phyloP scores from a whole-genome alignment of 768 basidiomycete genomes.

The Pholiota molesta region DNA sequence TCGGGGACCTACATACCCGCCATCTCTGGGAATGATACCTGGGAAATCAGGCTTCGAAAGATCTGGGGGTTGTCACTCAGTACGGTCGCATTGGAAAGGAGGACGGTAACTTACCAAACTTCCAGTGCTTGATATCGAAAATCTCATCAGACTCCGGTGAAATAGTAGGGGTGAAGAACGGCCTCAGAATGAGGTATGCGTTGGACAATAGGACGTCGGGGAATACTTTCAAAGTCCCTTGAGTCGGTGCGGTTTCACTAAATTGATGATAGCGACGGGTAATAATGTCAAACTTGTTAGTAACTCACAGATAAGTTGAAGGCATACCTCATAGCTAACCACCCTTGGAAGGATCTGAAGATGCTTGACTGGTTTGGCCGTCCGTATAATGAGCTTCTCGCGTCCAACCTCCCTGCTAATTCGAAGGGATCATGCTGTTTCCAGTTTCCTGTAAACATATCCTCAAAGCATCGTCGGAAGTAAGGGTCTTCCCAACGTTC shows the following conservation, averaged over 20 bases:
- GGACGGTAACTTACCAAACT: conserved; percentile 40
- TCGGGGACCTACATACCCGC: conserved; percentile 44
- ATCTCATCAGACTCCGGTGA: conserved; percentile 41
- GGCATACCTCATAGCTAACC: conserved; percentile 66
- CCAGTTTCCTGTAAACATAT: conserved; percentile 67
- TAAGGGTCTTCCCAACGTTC: conserved; percentile 74
- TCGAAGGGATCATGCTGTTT: conserved; percentile 68
- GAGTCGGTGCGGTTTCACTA: conserved; percentile 66
- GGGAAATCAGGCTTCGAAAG: conserved; percentile 52
- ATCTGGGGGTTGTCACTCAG: conserved; percentile 32
- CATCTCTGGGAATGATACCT: conserved; percentile 45
- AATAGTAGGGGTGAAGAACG: conserved; percentile 67
- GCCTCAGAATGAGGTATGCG: conserved; percentile 73
- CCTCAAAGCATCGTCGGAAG: conserved; percentile 61
- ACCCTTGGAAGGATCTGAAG: conserved; percentile 76
- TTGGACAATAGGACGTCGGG: conserved; percentile 69
- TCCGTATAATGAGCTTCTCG: conserved; percentile 65
- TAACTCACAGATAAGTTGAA: not conserved
- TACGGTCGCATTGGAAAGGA: not conserved
- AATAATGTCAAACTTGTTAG: not conserved
- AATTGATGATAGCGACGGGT: not conserved
- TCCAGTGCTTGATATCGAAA: conserved; percentile 56
- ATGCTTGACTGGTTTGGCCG: conserved; percentile 54
- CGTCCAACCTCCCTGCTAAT: conserved; percentile 59
- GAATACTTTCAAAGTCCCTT: conserved; percentile 73